A percentile compares a stretch with the other conserved stretches of the same genome.
These are phyloP conservation scores for Sugiyamaella paludigena DNA, from an alignment of 1,139 yeast species.

Conservation along the genomic window DNA sequence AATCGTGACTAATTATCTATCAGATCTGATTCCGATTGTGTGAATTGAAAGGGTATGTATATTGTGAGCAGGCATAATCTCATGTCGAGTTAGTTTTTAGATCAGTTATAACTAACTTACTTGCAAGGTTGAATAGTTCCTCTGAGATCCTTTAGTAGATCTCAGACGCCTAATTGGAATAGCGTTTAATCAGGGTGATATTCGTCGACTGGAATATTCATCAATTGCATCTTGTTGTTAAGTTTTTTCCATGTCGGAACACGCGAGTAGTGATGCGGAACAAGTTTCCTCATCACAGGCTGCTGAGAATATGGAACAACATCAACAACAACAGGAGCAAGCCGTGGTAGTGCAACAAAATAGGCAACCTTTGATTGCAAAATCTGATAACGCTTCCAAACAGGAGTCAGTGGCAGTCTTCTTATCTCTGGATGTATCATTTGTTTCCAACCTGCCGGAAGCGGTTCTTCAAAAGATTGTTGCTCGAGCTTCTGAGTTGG, in stretches of 20 bases:
- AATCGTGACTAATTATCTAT: too few relatives aligned
- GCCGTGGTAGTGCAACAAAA: neutral
- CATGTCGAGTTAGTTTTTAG: too few relatives aligned
- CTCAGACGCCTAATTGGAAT: too few relatives aligned
- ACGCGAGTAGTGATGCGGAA: too few relatives aligned
- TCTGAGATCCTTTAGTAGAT: too few relatives aligned
- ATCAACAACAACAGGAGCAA: neutral
- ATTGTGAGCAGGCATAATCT: too few relatives aligned
- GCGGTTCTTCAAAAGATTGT: constrained; percentile 39
- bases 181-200: too few relatives aligned
- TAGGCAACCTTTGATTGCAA: constrained; percentile 10
- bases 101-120: too few relatives aligned
- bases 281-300: too few relatives aligned
- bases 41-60: too few relatives aligned
- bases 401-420: constrained; percentile 35
- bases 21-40: too few relatives aligned
- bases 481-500: constrained; percentile 47
- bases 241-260: neutral
- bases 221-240: neutral
- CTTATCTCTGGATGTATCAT: constrained; percentile 26
- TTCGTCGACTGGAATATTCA: neutral
- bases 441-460: constrained; percentile 28
- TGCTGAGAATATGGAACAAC: neutral
- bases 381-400: neutral
- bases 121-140: too few relatives aligned